phyloP scores from a whole-genome alignment of 164 flowering plant species.

The grape (Vitis vinifera) region DNA sequence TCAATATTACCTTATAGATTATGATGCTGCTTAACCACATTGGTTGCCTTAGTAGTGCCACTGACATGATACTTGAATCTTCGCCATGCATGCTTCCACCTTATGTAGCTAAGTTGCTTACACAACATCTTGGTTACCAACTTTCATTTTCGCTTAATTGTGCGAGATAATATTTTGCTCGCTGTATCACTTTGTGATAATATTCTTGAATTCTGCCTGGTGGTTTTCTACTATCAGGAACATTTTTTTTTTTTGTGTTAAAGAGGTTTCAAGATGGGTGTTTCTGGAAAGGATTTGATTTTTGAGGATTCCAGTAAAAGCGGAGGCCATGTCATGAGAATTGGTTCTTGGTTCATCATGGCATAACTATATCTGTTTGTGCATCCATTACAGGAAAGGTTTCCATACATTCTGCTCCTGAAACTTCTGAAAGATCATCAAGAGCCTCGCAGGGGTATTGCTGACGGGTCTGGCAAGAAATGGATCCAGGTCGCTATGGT shows the following conservation, averaged over 20 bases:
- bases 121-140: no score
- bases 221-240: no score
- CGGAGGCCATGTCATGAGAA: conserved; percentile 55
- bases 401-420: conserved; percentile 50
- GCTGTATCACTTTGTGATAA: no score
- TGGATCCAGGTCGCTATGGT: conserved; percentile 98
- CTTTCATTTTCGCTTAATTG: no score
- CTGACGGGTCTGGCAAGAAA: conserved; percentile 36
- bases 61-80: no score
- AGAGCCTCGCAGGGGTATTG: conserved; percentile 49
- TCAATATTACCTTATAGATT: no score
- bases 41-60: no score
- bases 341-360: conserved; percentile 46
- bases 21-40: no score
- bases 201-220: no score
- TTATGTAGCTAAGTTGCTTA: no score
- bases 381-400: conserved; percentile 91
- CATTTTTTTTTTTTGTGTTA: conserved; percentile 7
- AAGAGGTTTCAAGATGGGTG: conserved; percentile 30
- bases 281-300: conserved; percentile 43
- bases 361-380: conserved; percentile 75
- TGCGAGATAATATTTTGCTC: no score
- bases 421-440: conserved; percentile 49
- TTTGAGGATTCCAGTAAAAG: conserved; percentile 47
- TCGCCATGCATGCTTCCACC: no score